Conservation (phyloP, 768 basidiomycete genomes). For the Amanita molliuscula region DNA sequence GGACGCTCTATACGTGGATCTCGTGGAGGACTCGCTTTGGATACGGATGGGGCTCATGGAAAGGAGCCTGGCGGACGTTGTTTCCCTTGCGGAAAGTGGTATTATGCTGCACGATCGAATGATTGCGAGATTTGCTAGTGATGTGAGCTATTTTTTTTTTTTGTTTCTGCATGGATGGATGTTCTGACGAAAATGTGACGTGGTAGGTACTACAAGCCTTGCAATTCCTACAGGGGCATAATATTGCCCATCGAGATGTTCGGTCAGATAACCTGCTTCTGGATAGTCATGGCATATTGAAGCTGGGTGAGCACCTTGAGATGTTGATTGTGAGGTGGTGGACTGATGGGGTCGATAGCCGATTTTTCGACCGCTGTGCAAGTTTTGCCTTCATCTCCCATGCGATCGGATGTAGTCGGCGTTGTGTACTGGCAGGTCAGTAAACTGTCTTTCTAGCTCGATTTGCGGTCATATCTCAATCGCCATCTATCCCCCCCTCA, state of each 20-base stretch:
- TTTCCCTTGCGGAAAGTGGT: slow-evolving; percentile 52
- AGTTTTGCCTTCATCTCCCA: slow-evolving; percentile 40
- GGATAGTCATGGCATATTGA: slow-evolving; percentile 58
- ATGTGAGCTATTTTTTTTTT: slow-evolving; percentile 39
- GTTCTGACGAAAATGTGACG: not conserved
- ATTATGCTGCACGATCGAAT: slow-evolving; percentile 57
- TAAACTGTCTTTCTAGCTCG: not conserved
- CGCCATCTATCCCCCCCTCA: slow-evolving; percentile 10
- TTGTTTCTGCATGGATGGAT: slow-evolving; percentile 4
- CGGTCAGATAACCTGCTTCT: slow-evolving; percentile 77
- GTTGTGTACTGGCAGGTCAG: slow-evolving; percentile 75
- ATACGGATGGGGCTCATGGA: slow-evolving; percentile 90
- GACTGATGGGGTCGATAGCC: slow-evolving; percentile 27
- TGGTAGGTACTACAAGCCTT: slow-evolving; percentile 54
- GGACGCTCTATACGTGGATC: slow-evolving; percentile 63
- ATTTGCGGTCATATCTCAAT: not conserved
- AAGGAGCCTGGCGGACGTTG: slow-evolving; percentile 73
- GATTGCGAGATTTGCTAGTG: slow-evolving; percentile 65
- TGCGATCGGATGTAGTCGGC: slow-evolving; percentile 49
- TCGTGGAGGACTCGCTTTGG: slow-evolving; percentile 63
- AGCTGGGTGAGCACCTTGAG: slow-evolving; percentile 47
- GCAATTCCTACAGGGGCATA: slow-evolving; percentile 49
- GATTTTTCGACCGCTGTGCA: slow-evolving; percentile 75
- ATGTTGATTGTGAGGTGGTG: not conserved
- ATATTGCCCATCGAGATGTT: slow-evolving; percentile 76